Evolutionary conservation across 1,284 basidiomycete genomes (phyloP).

Genomic region (Jaminaea rosea): DNA sequence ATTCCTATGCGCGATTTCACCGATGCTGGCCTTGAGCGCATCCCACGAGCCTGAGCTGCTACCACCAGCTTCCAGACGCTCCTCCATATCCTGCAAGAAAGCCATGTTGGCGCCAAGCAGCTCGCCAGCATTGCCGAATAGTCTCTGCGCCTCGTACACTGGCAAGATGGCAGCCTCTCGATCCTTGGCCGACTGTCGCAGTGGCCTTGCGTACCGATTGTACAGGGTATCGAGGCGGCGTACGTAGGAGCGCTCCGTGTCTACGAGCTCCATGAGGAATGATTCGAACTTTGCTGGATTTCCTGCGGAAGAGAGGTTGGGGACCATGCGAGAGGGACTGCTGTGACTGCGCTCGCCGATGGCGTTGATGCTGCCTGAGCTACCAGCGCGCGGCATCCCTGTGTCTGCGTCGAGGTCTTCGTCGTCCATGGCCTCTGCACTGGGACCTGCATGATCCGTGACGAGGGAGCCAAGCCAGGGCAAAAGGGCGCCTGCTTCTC

Average conservation of each 20-base stretch:
- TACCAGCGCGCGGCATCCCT: constrained; percentile 17
- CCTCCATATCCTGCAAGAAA: constrained; percentile 74
- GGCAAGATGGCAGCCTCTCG: constrained; percentile 79
- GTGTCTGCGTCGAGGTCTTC: neutral
- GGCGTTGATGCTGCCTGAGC: constrained; percentile 31
- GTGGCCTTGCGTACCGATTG: constrained; percentile 69
- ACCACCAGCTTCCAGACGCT: constrained; percentile 30
- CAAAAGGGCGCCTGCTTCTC: constrained; percentile 10
- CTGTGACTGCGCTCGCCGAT: constrained; percentile 5
- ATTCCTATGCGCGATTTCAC: constrained; percentile 75
- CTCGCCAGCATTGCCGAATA: constrained; percentile 88
- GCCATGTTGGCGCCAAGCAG: constrained; percentile 77
- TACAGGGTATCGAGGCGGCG: constrained; percentile 34
- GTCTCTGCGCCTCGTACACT: constrained; percentile 76
- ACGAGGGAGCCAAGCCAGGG: constrained; percentile 26
- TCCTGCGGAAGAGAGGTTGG: neutral
- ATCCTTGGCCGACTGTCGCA: constrained; percentile 71
- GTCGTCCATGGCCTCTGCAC: constrained; percentile 2
- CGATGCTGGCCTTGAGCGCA: constrained; percentile 59
- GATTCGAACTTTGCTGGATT: constrained; percentile 18
- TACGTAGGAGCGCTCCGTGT: constrained; percentile 44
- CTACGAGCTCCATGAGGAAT: constrained; percentile 36
- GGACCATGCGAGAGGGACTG: neutral
- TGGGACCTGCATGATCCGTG: constrained; percentile 18
- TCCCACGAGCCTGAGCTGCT: constrained; percentile 53